A percentile compares a stretch with the other conserved stretches of the same genome.
These are phyloP conservation scores for Stromatinia cepivora DNA, from an alignment of 2,329 filamentous ascomycete species.

Conservation along the genomic window DNA sequence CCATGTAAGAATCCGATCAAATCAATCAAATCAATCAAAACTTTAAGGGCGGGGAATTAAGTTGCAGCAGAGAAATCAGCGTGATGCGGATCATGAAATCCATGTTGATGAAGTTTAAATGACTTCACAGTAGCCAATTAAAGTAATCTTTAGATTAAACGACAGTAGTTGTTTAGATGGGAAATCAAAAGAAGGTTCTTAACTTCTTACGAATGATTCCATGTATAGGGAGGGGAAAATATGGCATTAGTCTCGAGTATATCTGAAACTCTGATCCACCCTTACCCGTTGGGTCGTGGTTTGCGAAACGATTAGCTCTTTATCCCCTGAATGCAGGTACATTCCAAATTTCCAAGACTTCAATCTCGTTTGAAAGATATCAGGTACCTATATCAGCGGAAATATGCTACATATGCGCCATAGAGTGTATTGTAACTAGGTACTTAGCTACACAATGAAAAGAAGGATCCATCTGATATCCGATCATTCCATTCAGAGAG, in stretches of 20 bases:
- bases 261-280: background rate
- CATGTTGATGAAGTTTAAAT: background rate
- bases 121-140: background rate
- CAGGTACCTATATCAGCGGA: too few species aligned
- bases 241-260: background rate
- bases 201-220: background rate
- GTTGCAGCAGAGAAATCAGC: background rate
- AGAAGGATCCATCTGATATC: too few species aligned
- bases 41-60: constrained; percentile 1
- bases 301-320: background rate
- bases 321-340: constrained; percentile 5
- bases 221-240: constrained; percentile 7
- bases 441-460: too few species aligned
- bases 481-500: too few species aligned
- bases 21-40: background rate
- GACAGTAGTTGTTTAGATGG: background rate
- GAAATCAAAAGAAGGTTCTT: background rate
- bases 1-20: background rate
- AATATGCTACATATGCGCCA: too few species aligned
- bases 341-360: background rate
- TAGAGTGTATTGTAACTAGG: too few species aligned
- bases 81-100: constrained; percentile 2
- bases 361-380: too few species aligned
- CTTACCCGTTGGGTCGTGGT: background rate
- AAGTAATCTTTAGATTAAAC: background rate